These are phyloP conservation scores for Rhododendron mucronatum DNA, from an alignment of 148 eudicot species.

Conservation along the genomic window DNA sequence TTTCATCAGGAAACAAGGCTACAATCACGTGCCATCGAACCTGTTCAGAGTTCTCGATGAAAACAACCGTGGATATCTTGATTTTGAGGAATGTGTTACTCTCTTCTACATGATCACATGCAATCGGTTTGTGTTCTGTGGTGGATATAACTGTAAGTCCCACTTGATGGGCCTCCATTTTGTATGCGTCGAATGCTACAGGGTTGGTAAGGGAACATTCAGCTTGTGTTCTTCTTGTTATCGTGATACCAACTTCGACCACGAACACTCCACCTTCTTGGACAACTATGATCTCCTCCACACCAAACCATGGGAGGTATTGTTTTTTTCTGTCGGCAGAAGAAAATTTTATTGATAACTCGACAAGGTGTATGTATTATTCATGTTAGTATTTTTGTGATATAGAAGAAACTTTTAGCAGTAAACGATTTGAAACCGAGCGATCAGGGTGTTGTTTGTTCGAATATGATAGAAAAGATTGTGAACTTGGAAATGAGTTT, in stretches of 20 bases:
- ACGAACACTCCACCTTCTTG: too few relatives aligned
- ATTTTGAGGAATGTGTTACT: background rate
- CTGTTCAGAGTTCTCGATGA: background rate
- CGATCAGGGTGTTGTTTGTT: too few relatives aligned
- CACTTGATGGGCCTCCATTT: background rate
- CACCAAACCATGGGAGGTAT: too few relatives aligned
- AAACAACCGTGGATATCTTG: background rate
- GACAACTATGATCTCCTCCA: too few relatives aligned
- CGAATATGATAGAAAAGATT: too few relatives aligned
- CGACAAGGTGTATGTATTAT: background rate
- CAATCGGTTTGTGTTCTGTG: background rate
- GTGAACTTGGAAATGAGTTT: too few relatives aligned
- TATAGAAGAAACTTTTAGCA: too few relatives aligned
- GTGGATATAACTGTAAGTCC: background rate
- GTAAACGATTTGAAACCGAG: too few relatives aligned
- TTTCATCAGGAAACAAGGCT: background rate
- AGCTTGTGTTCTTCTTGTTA: too few relatives aligned
- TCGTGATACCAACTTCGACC: too few relatives aligned
- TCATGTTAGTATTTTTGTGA: background rate
- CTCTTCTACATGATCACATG: background rate
- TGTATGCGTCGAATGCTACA: background rate
- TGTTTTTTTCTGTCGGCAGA: background rate
- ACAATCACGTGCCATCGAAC: background rate
- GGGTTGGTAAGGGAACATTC: background rate
- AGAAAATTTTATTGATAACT: too few relatives aligned